Conservation (phyloP, 2,329 filamentous ascomycete species). For the Aspergillus floridensis region DNA sequence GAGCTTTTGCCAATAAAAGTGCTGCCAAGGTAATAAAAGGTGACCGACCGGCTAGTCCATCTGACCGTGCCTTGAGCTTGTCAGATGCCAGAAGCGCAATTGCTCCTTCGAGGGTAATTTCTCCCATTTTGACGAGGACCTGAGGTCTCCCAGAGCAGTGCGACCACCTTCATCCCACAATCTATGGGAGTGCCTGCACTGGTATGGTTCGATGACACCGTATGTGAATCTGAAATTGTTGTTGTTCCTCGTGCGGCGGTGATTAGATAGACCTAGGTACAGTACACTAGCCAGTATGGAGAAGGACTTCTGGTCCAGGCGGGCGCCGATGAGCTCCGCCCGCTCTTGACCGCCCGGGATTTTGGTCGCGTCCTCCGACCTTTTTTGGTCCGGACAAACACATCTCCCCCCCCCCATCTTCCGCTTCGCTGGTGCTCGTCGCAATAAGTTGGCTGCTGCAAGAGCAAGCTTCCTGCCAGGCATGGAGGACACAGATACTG, state of each 20-base stretch:
- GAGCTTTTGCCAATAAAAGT: conserved; percentile 10
- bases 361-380: conserved; percentile 39
- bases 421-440: conserved; percentile 26
- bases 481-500: conserved; percentile 72
- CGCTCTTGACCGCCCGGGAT: conserved; percentile 28
- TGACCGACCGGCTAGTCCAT: conserved; percentile 49
- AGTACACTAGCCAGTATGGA: neutral
- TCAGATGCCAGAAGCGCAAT: conserved; percentile 45
- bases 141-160: neutral
- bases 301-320: conserved; percentile 9
- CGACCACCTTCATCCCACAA: neutral
- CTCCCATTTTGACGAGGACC: conserved; percentile 34
- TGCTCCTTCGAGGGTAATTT: conserved; percentile 43
- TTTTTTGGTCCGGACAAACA: conserved; percentile 35
- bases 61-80: conserved; percentile 46
- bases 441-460: conserved; percentile 12
- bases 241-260: conserved; percentile 1
- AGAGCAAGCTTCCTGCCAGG: conserved; percentile 17
- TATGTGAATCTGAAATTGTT: conserved; percentile 5
- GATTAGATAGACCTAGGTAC: neutral
- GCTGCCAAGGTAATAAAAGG: neutral
- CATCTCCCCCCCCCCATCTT: conserved; percentile 13
- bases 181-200: neutral
- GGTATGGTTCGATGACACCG: neutral
- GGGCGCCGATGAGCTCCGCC: conserved; percentile 13